A percentile compares a stretch with the other conserved stretches of the same genome.
These are phyloP conservation scores for Extremus antarcticus DNA, from an alignment of 495 filamentous ascomycete genomes.

Conservation along the genomic window DNA sequence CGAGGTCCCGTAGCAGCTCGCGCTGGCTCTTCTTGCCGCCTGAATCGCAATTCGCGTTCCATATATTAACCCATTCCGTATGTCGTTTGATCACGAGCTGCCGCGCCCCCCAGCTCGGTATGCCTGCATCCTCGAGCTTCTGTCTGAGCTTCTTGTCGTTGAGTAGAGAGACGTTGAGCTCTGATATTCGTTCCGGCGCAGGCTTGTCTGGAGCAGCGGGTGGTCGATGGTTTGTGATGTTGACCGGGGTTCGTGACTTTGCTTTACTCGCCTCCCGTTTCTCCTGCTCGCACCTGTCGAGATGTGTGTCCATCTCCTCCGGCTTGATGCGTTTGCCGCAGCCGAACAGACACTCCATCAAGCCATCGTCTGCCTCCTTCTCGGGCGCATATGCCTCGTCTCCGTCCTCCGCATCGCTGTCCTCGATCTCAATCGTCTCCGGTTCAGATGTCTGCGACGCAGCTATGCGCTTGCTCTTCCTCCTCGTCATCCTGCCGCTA, in stretches of 20 bases:
- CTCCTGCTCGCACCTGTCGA: constrained; percentile 50
- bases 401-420: constrained; percentile 6
- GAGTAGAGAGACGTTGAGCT: constrained; percentile 68
- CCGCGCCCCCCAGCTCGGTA: constrained; percentile 56
- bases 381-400: constrained; percentile 24
- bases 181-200: constrained; percentile 47
- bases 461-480: constrained; percentile 15
- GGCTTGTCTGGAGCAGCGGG: background rate
- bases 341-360: constrained; percentile 66
- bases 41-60: constrained; percentile 94
- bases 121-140: constrained; percentile 73
- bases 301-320: constrained; percentile 58
- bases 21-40: constrained; percentile 54
- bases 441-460: constrained; percentile 27
- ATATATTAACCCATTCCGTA: constrained; percentile 87
- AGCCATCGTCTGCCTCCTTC: constrained; percentile 48
- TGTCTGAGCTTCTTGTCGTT: constrained; percentile 65
- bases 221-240: background rate
- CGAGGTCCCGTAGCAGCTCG: constrained; percentile 65
- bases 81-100: constrained; percentile 66
- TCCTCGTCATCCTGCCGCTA: constrained; percentile 28
- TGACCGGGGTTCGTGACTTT: constrained; percentile 3
- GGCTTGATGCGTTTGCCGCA: constrained; percentile 69
- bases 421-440: constrained; percentile 14
- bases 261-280: constrained; percentile 2